Conservation (phyloP, 805 yeast species). For the Candida tibetensis region DNA sequence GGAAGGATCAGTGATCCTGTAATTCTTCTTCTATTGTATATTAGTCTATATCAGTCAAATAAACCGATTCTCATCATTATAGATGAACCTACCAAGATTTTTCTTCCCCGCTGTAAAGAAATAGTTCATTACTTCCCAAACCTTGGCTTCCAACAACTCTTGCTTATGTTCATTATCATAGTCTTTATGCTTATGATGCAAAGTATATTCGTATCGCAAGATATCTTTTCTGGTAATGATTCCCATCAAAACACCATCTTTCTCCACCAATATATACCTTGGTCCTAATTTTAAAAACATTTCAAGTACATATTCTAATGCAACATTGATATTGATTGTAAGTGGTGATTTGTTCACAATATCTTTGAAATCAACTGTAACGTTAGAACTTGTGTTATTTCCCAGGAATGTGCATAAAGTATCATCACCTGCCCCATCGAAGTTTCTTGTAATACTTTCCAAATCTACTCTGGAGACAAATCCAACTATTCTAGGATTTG, state of each 20-base stretch:
- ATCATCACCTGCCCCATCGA: conserved; percentile 15
- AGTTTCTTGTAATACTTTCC: conserved; percentile 22
- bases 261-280: conserved; percentile 62
- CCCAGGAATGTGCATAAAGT: conserved; percentile 17
- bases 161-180: conserved; percentile 11
- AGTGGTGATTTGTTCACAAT: conserved; percentile 59
- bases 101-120: conserved; percentile 17
- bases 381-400: conserved; percentile 1
- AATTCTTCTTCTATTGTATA: background rate
- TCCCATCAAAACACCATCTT: conserved; percentile 63
- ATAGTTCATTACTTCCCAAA: conserved; percentile 33
- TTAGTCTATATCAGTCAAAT: conserved; percentile 1
- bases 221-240: conserved; percentile 84
- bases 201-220: conserved; percentile 53
- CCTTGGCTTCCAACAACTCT: conserved; percentile 24
- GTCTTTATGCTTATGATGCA: conserved; percentile 21
- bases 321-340: conserved; percentile 49
- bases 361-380: conserved; percentile 21
- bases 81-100: conserved; percentile 28
- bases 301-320: conserved; percentile 61
- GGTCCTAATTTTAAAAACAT: conserved; percentile 82
- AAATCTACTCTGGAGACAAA: conserved; percentile 44
- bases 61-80: conserved; percentile 30
- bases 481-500: conserved; percentile 43
- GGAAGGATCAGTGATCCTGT: conserved; percentile 56